A percentile compares a stretch with the other conserved stretches of the same genome.
These are phyloP conservation scores for Cutaneotrichosporon spelunceum DNA, from an alignment of 1,284 basidiomycete species.

Conservation along the genomic window DNA sequence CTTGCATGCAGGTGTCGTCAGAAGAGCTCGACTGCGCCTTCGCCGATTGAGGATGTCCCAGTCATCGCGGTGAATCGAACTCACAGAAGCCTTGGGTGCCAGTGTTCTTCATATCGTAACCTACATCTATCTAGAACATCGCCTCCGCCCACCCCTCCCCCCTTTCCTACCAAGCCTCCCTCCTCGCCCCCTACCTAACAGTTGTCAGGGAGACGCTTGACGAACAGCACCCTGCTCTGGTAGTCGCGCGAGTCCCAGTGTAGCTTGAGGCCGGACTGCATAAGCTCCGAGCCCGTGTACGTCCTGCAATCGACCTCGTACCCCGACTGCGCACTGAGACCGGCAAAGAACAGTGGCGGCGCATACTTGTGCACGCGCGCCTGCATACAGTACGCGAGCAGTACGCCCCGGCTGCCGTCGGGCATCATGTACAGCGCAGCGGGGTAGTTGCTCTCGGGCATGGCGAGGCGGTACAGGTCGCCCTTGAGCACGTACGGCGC, in stretches of 20 bases:
- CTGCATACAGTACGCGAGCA: constrained; percentile 21
- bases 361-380: constrained; percentile 14
- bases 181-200: too few species aligned
- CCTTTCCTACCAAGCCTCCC: too few species aligned
- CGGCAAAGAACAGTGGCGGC: constrained; percentile 22
- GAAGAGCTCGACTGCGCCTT: too few species aligned
- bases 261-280: constrained; percentile 11
- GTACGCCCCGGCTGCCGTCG: constrained; percentile 10
- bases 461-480: constrained; percentile 30
- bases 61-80: too few species aligned
- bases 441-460: constrained; percentile 32
- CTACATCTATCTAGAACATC: too few species aligned
- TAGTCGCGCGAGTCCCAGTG: constrained; percentile 14
- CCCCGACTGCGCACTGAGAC: constrained; percentile 16
- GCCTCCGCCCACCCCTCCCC: too few species aligned
- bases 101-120: too few species aligned
- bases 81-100: too few species aligned
- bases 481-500: constrained; percentile 31
- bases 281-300: constrained; percentile 12
- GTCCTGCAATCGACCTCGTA: constrained; percentile 27
- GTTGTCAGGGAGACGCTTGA: not conserved
- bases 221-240: constrained; percentile 16
- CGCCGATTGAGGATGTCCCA: too few species aligned
- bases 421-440: constrained; percentile 26
- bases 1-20: too few species aligned